Conservation (phyloP, 805 yeast genomes). For the Starmerella gropengiesseri region DNA sequence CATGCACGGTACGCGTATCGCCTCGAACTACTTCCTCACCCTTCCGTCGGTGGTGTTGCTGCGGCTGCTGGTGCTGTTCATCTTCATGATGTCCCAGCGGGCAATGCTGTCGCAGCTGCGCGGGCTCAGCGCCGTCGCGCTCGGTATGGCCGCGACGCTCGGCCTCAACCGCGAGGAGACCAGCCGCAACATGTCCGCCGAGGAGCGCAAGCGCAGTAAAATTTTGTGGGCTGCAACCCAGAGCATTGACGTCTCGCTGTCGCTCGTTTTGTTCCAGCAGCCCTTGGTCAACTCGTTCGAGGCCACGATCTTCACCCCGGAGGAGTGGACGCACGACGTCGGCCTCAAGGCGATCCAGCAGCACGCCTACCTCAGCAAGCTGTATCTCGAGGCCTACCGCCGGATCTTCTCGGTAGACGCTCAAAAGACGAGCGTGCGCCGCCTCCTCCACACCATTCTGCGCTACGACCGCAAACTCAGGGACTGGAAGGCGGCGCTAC, state of each 20-base stretch:
- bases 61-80: slow-evolving; percentile 36
- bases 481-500: slow-evolving; percentile 18
- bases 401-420: slow-evolving; percentile 19
- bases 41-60: slow-evolving; percentile 15
- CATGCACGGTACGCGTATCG: slow-evolving; percentile 37
- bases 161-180: slow-evolving; percentile 46
- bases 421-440: slow-evolving; percentile 9
- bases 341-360: slow-evolving; percentile 5
- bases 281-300: slow-evolving; percentile 32
- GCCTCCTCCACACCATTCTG: slow-evolving; percentile 13
- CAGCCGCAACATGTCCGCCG: slow-evolving; percentile 30
- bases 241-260: slow-evolving; percentile 36
- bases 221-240: slow-evolving; percentile 43
- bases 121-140: slow-evolving; percentile 37
- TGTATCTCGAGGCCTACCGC: slow-evolving; percentile 17
- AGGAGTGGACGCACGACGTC: slow-evolving; percentile 9
- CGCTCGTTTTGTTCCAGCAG: slow-evolving; percentile 41
- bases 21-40: slow-evolving; percentile 34
- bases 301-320: slow-evolving; percentile 26
- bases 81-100: slow-evolving; percentile 22
- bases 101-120: slow-evolving; percentile 24
- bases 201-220: slow-evolving; percentile 34
- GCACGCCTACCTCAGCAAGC: slow-evolving; percentile 6
- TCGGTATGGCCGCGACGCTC: slow-evolving; percentile 45
- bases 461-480: slow-evolving; percentile 14